These are phyloP conservation scores for Colletotrichum sansevieriae DNA, from an alignment of 2,329 filamentous ascomycete genomes.

Conservation along the genomic window DNA sequence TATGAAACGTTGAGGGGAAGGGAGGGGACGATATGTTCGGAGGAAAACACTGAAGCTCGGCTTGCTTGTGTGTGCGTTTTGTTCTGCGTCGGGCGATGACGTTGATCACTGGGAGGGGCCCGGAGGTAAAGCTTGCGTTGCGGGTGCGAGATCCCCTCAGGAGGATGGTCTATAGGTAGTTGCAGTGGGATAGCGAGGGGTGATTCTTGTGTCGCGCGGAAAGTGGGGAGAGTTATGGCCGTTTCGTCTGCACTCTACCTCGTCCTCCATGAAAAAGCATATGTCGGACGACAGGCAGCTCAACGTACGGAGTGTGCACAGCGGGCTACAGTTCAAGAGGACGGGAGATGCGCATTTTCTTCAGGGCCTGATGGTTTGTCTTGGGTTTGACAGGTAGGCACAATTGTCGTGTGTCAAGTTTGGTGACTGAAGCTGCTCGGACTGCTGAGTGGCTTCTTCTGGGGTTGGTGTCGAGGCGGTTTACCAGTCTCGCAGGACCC, in stretches of 20 bases:
- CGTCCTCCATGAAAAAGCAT: background rate
- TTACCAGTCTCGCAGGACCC: background rate
- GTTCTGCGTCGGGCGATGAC: background rate
- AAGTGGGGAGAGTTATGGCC: no score
- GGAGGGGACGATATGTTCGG: conserved; percentile 11
- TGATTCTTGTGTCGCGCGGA: no score
- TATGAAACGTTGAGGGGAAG: conserved; percentile 10
- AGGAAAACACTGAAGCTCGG: background rate
- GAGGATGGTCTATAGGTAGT: no score
- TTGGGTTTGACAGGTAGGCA: background rate
- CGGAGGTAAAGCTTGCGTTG: background rate
- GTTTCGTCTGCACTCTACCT: conserved; percentile 1
- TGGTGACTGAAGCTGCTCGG: background rate
- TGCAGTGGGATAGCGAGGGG: no score
- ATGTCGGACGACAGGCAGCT: background rate
- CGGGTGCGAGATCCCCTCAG: background rate
- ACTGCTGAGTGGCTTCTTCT: background rate
- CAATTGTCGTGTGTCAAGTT: background rate
- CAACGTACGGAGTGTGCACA: background rate
- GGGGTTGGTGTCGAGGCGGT: background rate
- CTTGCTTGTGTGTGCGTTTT: background rate
- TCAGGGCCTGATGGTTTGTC: background rate
- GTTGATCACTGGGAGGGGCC: conserved; percentile 5
- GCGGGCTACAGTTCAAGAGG: background rate
- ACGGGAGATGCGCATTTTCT: background rate